Base-by-base conservation (phyloP, 495 filamentous ascomycete species). In the Talaromyces liani region DNA sequence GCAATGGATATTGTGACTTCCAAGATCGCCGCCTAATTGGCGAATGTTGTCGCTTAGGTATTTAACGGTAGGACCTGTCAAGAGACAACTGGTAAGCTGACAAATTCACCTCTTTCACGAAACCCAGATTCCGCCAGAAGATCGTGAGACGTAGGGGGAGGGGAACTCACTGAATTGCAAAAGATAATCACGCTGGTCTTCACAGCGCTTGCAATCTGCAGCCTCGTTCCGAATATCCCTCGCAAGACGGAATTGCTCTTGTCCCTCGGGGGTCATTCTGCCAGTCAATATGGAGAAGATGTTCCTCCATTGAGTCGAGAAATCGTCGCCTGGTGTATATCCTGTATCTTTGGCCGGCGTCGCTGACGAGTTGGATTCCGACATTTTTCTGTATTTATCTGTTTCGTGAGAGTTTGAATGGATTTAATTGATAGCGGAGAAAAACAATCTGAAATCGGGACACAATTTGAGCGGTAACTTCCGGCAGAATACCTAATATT, bases 21-120 rank as follows among this genome's bases (percentile, higher is more conserved):
- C 85, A 31, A 98, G 80, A 62, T 84, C 79, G 53, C 89, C 91
- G 74, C 91, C 90, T 24, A 97, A 82, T 64, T 88, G 85, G 51
- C 75, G 73, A 61, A 96, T 87, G 67, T 91, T 92, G 65, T 91
- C 84, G 47, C 81, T 80, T 74, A 98, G 74, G 81, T 93, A 98
- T 34, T 88, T 87, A 62, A 98, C 85, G 53, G 88, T 87, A 18
- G 94, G 94, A 65, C 89, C 86, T 83, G 58, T 53, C 4, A 61
- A 9, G 14, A 22, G 53, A 49, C 18, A 22, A 62, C 31, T 20
- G 36, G 58, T 24, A 57, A 31, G 4, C 45, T 9, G 29, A 16
- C 22, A 33, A 20, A 16, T 31, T 12, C 45, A 4, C 16, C 8
- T 9, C 9, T 33, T 6, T 33, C 31, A 34, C 29, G 0, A 29